Base-by-base conservation (phyloP, 2,329 filamentous ascomycete genomes). In the Fusarium goolgardi region DNA sequence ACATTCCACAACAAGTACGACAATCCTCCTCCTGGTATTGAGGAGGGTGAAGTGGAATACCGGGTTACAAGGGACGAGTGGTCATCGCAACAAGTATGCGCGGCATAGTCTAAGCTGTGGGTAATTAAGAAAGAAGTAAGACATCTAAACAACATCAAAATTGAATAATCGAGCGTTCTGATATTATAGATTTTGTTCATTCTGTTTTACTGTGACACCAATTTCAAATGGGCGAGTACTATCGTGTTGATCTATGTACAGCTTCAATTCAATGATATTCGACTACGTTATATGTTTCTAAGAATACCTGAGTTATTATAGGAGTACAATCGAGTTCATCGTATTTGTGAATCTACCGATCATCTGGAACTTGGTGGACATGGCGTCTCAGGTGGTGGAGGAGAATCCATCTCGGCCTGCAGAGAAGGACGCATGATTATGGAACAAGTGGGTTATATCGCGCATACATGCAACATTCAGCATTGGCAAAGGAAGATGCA, bases 31-130 rank as follows among this genome's bases (percentile, higher is more conserved):
- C 69, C 70, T 2, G 73, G 71, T 1, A 71, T 72, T 16, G 73
- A 76, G 46, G 64, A 71, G 47, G 74, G 74, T 10, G 73, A 75
- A 43, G 72, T 74, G 23, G 72, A 74, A 56, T 73, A 74, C 25
- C 37, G 59, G 20, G 58, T 71, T n/a, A 69, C 65, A 3, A 65
- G 32, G 58, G 63, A 67, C 13, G 71, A 73, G 41, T 75, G 67
- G 70, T 39, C 41, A 32, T 50, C 46, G 18, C 56, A 59, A 27
- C 60, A 65, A 47, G n/a, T 40, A 20, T 46, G 49, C 27, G 59
- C 54, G 29, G 54, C 23, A 46, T 65, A 65, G 54, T 29, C 21
- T 27, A 4, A 6, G 23, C 20, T 8, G n/a, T 27, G 27, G 16
- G n/a, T 20, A 21, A 23, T 15, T 10, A 44, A 16, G 21, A 31